Percentiles rank a stretch among this genome's conserved stretches.
Evolutionary conservation across 1,139 yeast species (phyloP).

Genomic region (Meyerozyma sp.): DNA sequence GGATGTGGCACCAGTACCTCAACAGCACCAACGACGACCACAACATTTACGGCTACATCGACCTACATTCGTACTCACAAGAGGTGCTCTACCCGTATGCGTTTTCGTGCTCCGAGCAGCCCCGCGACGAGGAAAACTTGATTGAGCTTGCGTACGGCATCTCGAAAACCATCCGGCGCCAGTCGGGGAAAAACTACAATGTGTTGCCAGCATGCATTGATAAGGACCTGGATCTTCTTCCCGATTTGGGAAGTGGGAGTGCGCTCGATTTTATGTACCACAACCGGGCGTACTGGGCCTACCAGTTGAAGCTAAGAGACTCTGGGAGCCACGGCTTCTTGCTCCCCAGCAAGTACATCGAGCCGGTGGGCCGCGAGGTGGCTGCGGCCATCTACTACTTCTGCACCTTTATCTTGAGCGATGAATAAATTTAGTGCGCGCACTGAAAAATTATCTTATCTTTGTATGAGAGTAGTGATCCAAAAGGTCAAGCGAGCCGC

Average conservation of each 20-base stretch:
- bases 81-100: slow-evolving; percentile 82
- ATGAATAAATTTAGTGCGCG: slow-evolving; percentile 48
- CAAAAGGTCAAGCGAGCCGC: slow-evolving; percentile 86
- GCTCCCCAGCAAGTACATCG: slow-evolving; percentile 64
- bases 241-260: slow-evolving; percentile 76
- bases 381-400: slow-evolving; percentile 67
- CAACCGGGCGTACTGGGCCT: slow-evolving; percentile 78
- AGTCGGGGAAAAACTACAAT: slow-evolving; percentile 57
- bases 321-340: slow-evolving; percentile 81
- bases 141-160: slow-evolving; percentile 78
- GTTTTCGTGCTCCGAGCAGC: slow-evolving; percentile 64
- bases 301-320: slow-evolving; percentile 76
- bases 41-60: slow-evolving; percentile 69
- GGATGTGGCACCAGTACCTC: slow-evolving; percentile 58
- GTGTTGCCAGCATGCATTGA: slow-evolving; percentile 79
- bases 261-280: slow-evolving; percentile 83
- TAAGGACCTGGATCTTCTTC: slow-evolving; percentile 63
- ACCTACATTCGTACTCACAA: slow-evolving; percentile 81
- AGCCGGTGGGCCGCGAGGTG: slow-evolving; percentile 73
- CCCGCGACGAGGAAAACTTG: slow-evolving; percentile 76
- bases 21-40: slow-evolving; percentile 55
- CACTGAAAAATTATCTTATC: slow-evolving; percentile 38
- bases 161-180: slow-evolving; percentile 62
- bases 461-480: slow-evolving; percentile 73
- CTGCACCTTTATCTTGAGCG: slow-evolving; percentile 54